Percentiles rank a stretch among this genome's conserved stretches.
Conservation (phyloP, 805 yeast species). For the Lipomyces chichibuensis region DNA sequence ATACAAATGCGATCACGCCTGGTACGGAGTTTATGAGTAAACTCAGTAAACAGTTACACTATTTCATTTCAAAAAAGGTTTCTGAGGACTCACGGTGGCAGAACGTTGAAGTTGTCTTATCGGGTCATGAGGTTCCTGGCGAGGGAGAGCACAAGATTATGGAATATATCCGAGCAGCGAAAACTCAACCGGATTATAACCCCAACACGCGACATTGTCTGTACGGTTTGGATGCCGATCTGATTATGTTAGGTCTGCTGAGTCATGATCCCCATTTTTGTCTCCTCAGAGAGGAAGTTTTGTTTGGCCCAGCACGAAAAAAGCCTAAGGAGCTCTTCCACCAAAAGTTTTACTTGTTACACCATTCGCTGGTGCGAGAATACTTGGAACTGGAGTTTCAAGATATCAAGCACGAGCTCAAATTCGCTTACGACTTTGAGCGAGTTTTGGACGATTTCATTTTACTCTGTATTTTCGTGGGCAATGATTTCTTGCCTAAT, state of each 20-base stretch:
- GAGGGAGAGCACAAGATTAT: conserved; percentile 98
- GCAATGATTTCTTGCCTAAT: conserved; percentile 97
- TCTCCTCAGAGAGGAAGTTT: conserved; percentile 90
- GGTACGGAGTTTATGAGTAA: conserved; percentile 97
- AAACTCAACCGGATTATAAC: conserved; percentile 72
- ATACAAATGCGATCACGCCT: conserved; percentile 91
- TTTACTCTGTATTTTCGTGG: conserved; percentile 88
- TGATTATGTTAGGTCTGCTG: conserved; percentile 88
- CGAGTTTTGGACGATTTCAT: conserved; percentile 89
- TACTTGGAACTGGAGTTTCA: conserved; percentile 84
- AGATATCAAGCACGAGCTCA: conserved; percentile 63
- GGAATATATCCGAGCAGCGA: conserved; percentile 82
- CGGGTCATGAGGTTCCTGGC: conserved; percentile 97
- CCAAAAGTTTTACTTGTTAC: conserved; percentile 81
- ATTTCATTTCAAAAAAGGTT: conserved; percentile 84
- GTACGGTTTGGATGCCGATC: conserved; percentile 94
- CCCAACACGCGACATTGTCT: conserved; percentile 89
- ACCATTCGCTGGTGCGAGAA: conserved; percentile 85
- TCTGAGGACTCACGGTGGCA: conserved; percentile 88
- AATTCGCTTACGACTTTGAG: conserved; percentile 80
- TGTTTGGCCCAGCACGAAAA: conserved; percentile 59
- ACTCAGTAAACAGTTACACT: conserved; percentile 76
- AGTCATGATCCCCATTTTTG: conserved; percentile 97
- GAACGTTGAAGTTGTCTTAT: conserved; percentile 69
- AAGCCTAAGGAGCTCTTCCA: conserved; percentile 59